Evolutionary conservation across 2,329 filamentous ascomycete genomes (phyloP), one percentile per base, ranked within the genome.

Genomic region (Alternaria consortialis): DNA sequence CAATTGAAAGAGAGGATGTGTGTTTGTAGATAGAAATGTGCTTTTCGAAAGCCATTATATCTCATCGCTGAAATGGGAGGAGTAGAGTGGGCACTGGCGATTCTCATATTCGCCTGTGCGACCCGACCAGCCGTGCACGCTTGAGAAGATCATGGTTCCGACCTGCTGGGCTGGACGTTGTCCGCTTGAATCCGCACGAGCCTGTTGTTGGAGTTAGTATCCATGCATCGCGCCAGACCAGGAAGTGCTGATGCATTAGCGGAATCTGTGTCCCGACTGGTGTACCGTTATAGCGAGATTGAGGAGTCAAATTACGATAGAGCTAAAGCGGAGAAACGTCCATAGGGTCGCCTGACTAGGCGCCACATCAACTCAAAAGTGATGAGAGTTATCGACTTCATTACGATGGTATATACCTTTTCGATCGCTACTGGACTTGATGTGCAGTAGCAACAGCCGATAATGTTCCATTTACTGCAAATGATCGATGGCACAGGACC

Each of bases 1-100:
- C 48, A 13, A 53, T 25, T 12, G 40, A 40, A 42, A 54, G 25
- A 32, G 50, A 56, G 25, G 44, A 51, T 29, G 27, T 25, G 5
- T 32, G 54, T 40, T 56, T 56, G n/a, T 29, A 15, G 15, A n/a
- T n/a, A 8, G 17, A 23, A 31, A 40, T 32, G 34, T 42, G 54
- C 44, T 34, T 42, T 31, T 39, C 27, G 27, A 48, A 51, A 50
- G 54, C 44, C 54, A 56, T 56, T 56, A 51, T 56, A 56, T 51
- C 44, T 40, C 34, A 40, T 40, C 20, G 20, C 54, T 42, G 34
- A 42, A 42, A 51, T 52, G 36, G 50, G 25, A 52, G 50, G 23
- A 52, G 42, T 51, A 50, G 29, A 17, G 43, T 40, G 54, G 54
- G 44, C 36, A 42, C 36, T 42, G 13, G 9, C 44, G 36, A 56